Percentiles rank a stretch among this genome's conserved stretches.
phyloP scores from a whole-genome alignment of 1,284 basidiomycete genomes.

The Ganoderma resinaceum region DNA sequence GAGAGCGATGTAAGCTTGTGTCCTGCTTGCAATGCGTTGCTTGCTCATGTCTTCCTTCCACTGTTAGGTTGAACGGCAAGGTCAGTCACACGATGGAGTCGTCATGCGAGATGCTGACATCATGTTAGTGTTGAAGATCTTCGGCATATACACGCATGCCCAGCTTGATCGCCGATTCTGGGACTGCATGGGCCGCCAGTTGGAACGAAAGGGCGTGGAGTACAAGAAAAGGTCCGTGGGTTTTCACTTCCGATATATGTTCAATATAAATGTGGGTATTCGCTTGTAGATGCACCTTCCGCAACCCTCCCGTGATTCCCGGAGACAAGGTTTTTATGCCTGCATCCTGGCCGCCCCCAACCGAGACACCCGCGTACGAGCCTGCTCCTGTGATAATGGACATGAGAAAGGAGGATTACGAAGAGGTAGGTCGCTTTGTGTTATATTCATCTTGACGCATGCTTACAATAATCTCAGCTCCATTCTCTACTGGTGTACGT shows the following conservation, averaged over 20 bases:
- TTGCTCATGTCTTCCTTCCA: not conserved
- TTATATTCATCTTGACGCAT: not conserved
- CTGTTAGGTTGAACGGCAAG: conserved; percentile 61
- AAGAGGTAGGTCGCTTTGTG: conserved; percentile 45
- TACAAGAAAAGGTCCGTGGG: conserved; percentile 53
- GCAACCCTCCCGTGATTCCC: conserved; percentile 44
- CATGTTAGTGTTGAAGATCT: conserved; percentile 59
- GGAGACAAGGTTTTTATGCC: conserved; percentile 52
- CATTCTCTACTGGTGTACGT: conserved; percentile 64
- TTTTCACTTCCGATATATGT: conserved; percentile 7
- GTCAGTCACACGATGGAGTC: conserved; percentile 40
- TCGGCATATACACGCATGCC: conserved; percentile 68
- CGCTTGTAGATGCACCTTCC: conserved; percentile 51
- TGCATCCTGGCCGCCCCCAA: conserved; percentile 37
- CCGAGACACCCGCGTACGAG: conserved; percentile 17
- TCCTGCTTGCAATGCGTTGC: not conserved
- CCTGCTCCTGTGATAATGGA: conserved; percentile 30
- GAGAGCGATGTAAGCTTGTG: conserved; percentile 51
- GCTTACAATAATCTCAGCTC: conserved; percentile 43
- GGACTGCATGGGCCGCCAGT: conserved; percentile 60
- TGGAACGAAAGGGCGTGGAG: conserved; percentile 58
- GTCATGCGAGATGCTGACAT: not conserved
- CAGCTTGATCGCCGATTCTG: conserved; percentile 63
- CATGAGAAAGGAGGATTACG: conserved; percentile 49
- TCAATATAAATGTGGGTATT: conserved; percentile 14